Base-by-base conservation (phyloP, 2,329 filamentous ascomycete genomes). In the Geosmithia putterillii region DNA sequence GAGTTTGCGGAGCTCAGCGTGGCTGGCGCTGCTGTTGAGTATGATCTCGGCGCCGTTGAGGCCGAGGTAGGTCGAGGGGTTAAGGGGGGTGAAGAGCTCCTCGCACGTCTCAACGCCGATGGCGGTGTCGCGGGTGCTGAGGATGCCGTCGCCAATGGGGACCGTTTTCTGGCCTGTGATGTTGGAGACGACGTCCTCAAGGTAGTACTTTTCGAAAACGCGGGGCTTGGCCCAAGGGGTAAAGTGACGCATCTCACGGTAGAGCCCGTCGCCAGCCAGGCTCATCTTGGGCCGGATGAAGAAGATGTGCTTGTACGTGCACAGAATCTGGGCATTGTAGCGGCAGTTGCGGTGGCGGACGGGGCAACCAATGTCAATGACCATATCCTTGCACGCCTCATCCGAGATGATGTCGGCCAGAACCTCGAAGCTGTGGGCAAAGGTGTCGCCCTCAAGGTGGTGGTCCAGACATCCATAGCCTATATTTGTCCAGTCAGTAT, bases 21-120 rank as follows among this genome's bases (percentile, higher is more conserved):
- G 85, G 12, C 70, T 78, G 7, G 79, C 83, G 43, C 71, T 79
- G 3, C 71, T 77, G 58, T 90, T 90, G 8, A 77, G 76, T 48
- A 85, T 73, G 44, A 87, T 79, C 53, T 86, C 85, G 6, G 78
- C 76, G 4, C 86, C 85, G 51, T 79, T 71, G 2, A 87, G 36
- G 12, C 20, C 20, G 8, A 41, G 19, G n/a, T 37, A 17, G 14
- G 18, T 20, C 7, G 42, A 47, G 2, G 47, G 50, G 32, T 40
- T 48, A 12, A 36, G 42, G 8, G 43, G 43, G 4, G 44, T 46
- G 34, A 46, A 49, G 20, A 48, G 49, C 46, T 65, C 62, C 41
- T 65, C 62, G 36, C 63, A 69, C 2, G 65, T 65, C 47, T 69
- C 65, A 10, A 56, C 57, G 2, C 53, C 60, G 19, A 67, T 50